Conservation (phyloP, 106 monocot species). For the Acorus calamus region DNA sequence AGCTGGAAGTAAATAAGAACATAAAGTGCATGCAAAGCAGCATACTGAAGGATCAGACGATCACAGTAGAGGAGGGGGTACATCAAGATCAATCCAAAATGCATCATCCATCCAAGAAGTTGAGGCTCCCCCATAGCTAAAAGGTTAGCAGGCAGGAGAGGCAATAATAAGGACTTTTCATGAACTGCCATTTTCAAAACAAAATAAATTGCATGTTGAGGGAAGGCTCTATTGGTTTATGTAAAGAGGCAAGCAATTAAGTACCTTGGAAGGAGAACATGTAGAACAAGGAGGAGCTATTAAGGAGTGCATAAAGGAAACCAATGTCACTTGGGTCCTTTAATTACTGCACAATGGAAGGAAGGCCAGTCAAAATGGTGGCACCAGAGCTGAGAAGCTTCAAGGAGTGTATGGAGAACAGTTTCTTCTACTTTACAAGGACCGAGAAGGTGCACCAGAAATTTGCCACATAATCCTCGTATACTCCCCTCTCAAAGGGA, state of each 20-base stretch:
- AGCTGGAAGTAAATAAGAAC: conserved; percentile 39
- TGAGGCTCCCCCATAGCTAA: conserved; percentile 65
- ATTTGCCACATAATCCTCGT: conserved; percentile 93
- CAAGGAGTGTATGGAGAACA: conserved; percentile 43
- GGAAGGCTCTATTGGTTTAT: too few relatives aligned
- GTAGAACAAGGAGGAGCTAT: conserved; percentile 85
- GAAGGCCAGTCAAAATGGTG: conserved; percentile 54
- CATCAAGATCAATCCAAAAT: conserved; percentile 73
- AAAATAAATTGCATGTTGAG: too few relatives aligned
- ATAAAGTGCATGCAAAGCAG: conserved; percentile 56
- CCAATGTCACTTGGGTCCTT: conserved; percentile 65
- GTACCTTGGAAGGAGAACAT: conserved; percentile 93
- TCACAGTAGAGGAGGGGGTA: conserved; percentile 79
- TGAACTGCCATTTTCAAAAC: conserved; percentile 50
- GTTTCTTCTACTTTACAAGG: conserved; percentile 82
- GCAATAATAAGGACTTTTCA: conserved; percentile 89
- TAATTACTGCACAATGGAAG: conserved; percentile 72
- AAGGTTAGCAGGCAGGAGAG: conserved; percentile 90
- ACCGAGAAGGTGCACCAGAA: conserved; percentile 94
- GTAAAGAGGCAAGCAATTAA: not conserved
- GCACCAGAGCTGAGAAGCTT: conserved; percentile 48
- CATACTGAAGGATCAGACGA: conserved; percentile 59
- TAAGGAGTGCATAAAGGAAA: conserved; percentile 76
- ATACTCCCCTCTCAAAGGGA: conserved; percentile 96
- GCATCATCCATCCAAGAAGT: conserved; percentile 52